Conservation (phyloP, 176 grass and related monocot genomes). For the Miscanthus lutarioriparius region DNA sequence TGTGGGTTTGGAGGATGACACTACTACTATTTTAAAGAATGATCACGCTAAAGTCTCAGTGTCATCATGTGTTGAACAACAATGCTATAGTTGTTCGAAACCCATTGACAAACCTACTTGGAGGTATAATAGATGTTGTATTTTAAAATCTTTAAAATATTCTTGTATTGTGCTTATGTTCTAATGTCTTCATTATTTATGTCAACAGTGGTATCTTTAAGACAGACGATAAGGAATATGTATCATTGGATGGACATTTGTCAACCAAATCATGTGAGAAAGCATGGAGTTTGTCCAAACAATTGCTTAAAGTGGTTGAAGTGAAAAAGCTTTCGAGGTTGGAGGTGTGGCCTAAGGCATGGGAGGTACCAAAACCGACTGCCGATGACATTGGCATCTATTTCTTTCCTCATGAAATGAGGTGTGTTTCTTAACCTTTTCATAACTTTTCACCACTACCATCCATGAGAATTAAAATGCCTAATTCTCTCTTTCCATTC, state of each 20-base stretch:
- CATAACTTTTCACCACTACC: not conserved
- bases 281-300: conserved; percentile 45
- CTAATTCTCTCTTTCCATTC: not conserved
- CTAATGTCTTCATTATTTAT: conserved; percentile 10
- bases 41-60: not conserved
- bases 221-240: conserved; percentile 23
- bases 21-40: not conserved
- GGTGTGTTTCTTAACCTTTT: conserved; percentile 18
- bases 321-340: conserved; percentile 40
- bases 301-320: conserved; percentile 38
- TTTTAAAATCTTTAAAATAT: not conserved
- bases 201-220: conserved; percentile 56
- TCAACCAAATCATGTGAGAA: conserved; percentile 57
- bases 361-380: conserved; percentile 41
- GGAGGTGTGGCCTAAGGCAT: conserved; percentile 58
- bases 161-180: not conserved
- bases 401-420: conserved; percentile 60
- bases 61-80: not conserved
- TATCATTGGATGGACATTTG: conserved; percentile 50
- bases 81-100: not conserved
- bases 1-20: not conserved
- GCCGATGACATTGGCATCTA: conserved; percentile 56
- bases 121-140: conserved; percentile 13
- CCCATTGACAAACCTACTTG: conserved; percentile 33
- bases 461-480: not conserved